Evolutionary conservation across 495 filamentous ascomycete genomes (phyloP).

Genomic region (Chaetomium cochliodes): DNA sequence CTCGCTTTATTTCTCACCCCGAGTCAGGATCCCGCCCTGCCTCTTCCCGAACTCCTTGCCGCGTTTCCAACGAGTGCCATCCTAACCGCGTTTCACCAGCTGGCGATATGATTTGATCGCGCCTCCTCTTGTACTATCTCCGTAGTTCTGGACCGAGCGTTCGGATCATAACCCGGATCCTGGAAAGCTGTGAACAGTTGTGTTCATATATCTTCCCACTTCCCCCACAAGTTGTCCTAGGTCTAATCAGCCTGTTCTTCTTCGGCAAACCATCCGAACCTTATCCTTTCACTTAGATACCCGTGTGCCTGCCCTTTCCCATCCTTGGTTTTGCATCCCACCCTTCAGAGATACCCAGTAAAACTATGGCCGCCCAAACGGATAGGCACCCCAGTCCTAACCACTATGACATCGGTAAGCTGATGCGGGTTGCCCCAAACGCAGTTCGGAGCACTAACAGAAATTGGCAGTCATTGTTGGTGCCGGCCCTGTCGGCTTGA

Average conservation of each 20-base stretch:
- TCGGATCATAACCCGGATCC: constrained; percentile 31
- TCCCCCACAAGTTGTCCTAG: constrained; percentile 7
- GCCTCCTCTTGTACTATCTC: not conserved
- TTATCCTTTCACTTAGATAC: constrained; percentile 21
- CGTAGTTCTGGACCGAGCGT: constrained; percentile 19
- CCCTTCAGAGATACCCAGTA: constrained; percentile 16
- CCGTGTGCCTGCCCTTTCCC: constrained; percentile 11
- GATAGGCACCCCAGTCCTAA: constrained; percentile 23
- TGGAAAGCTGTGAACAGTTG: constrained; percentile 15
- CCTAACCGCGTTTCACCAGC: constrained; percentile 12
- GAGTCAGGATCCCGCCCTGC: constrained; percentile 10
- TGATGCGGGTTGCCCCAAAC: too few species aligned
- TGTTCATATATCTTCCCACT: constrained; percentile 19
- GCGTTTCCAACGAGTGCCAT: constrained; percentile 24
- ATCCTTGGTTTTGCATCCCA: constrained; percentile 11
- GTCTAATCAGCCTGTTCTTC: constrained; percentile 8
- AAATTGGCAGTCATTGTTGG: constrained; percentile 71
- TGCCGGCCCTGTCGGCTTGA: constrained; percentile 83
- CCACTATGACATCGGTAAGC: constrained; percentile 41
- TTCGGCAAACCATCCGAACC: constrained; percentile 3
- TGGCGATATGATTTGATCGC: constrained; percentile 9
- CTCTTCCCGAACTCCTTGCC: constrained; percentile 35
- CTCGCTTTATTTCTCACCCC: constrained; percentile 13
- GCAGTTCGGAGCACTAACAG: not conserved
- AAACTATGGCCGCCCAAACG: constrained; percentile 27